Conservation (phyloP, 768 basidiomycete genomes). For the Trametes gibbosa region DNA sequence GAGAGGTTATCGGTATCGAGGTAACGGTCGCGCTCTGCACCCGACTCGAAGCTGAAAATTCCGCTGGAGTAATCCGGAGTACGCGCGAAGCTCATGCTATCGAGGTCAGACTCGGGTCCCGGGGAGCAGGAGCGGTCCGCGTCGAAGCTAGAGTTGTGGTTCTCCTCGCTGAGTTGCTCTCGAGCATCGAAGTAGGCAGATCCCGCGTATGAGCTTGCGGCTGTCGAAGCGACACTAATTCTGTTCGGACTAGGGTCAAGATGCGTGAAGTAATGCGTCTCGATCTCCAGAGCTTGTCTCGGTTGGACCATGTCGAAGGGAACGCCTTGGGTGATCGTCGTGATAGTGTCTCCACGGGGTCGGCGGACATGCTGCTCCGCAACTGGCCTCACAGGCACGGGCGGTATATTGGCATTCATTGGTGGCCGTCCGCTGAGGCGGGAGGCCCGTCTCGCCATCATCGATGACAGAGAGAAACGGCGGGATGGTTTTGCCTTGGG, state of each 20-base stretch:
- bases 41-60: constrained; percentile 11
- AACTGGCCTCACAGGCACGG: background rate
- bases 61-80: constrained; percentile 17
- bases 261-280: background rate
- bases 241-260: background rate
- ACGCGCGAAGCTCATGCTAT: constrained; percentile 30
- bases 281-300: background rate
- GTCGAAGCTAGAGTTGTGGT: background rate
- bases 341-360: constrained; percentile 4
- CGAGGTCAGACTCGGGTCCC: constrained; percentile 21
- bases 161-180: constrained; percentile 5
- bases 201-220: background rate
- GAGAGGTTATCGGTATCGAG: background rate
- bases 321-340: constrained; percentile 8
- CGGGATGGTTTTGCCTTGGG: constrained; percentile 17
- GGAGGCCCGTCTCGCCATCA: constrained; percentile 20
- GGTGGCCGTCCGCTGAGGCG: constrained; percentile 11
- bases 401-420: background rate
- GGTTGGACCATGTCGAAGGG: constrained; percentile 1
- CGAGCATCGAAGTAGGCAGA: constrained; percentile 13
- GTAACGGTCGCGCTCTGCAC: background rate
- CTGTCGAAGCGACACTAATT: background rate
- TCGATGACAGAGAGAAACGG: constrained; percentile 29
- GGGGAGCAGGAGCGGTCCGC: constrained; percentile 1
- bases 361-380: background rate